Evolutionary conservation across 305 asterid species (phyloP).

Genomic region (Stenogyne calaminthoides): DNA sequence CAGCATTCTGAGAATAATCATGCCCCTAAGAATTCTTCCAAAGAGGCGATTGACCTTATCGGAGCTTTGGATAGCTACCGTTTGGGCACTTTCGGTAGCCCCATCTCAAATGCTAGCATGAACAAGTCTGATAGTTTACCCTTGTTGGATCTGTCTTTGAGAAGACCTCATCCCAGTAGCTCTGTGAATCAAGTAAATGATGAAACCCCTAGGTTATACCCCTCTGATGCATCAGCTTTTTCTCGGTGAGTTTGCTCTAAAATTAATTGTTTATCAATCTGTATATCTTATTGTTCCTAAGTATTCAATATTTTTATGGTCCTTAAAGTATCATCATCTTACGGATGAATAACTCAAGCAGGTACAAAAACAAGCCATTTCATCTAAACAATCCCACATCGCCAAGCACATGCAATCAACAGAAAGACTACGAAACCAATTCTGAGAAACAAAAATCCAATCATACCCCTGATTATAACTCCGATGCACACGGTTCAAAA

Average conservation of each 20-base stretch:
- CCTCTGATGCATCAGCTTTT: conserved; percentile 92
- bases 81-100: conserved; percentile 41
- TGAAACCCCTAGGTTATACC: conserved; percentile 62
- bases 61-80: conserved; percentile 66
- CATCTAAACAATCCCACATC: conserved; percentile 49
- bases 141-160: conserved; percentile 71
- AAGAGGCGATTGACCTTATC: conserved; percentile 83
- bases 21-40: conserved; percentile 35
- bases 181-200: conserved; percentile 73
- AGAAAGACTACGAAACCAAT: conserved; percentile 49
- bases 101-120: conserved; percentile 43
- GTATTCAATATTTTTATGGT: neutral
- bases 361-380: conserved; percentile 60
- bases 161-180: conserved; percentile 66
- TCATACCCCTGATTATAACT: conserved; percentile 48
- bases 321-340: neutral
- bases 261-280: conserved; percentile 2
- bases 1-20: conserved; percentile 39
- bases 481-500: conserved; percentile 44
- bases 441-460: conserved; percentile 48
- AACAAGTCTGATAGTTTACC: conserved; percentile 57
- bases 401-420: conserved; percentile 56
- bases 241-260: conserved; percentile 62
- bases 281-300: neutral
- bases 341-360: conserved; percentile 37